These are phyloP conservation scores for Eimeria sp. DNA, from an alignment of 169 alveolate species.

Conservation along the genomic window DNA sequence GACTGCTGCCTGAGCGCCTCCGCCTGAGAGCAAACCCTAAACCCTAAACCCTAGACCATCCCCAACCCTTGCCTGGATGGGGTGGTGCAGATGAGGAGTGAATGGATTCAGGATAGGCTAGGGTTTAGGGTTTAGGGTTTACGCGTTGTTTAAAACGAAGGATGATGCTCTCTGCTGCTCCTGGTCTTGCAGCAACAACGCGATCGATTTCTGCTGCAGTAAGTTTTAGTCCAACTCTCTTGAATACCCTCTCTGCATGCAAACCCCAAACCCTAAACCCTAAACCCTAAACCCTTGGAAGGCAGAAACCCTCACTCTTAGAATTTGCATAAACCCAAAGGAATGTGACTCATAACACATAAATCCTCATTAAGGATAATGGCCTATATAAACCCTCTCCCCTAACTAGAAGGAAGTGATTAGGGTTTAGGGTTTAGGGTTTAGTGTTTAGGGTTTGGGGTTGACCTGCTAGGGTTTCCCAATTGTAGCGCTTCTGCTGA, in stretches of 20 bases:
- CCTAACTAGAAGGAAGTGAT: no score
- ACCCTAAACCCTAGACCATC: slow-evolving; percentile 42
- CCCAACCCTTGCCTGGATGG: neutral
- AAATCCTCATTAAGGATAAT: neutral
- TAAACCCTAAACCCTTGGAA: slow-evolving; percentile 28
- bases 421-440: slow-evolving; percentile 25
- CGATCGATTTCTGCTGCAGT: slow-evolving; percentile 89
- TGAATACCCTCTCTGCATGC: slow-evolving; percentile 89
- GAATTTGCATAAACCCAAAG: neutral
- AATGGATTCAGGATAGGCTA: neutral
- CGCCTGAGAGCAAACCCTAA: slow-evolving; percentile 37
- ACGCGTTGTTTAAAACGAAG: slow-evolving; percentile 83
- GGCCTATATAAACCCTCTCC: neutral
- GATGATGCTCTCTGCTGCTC: slow-evolving; percentile 91
- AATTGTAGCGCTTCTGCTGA: slow-evolving; percentile 90
- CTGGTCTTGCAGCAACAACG: slow-evolving; percentile 90
- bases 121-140: slow-evolving; percentile 42
- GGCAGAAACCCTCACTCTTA: slow-evolving; percentile 28
- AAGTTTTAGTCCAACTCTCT: slow-evolving; percentile 91
- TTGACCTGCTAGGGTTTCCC: slow-evolving; percentile 92
- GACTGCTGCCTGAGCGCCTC: slow-evolving; percentile 55
- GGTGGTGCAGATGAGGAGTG: no score
- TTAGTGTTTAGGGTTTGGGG: slow-evolving; percentile 21
- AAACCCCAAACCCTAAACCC: slow-evolving; percentile 57
- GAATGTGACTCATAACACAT: neutral